These are phyloP conservation scores for Xylariales sp. DNA, from an alignment of 2,329 filamentous ascomycete species.

Conservation along the genomic window DNA sequence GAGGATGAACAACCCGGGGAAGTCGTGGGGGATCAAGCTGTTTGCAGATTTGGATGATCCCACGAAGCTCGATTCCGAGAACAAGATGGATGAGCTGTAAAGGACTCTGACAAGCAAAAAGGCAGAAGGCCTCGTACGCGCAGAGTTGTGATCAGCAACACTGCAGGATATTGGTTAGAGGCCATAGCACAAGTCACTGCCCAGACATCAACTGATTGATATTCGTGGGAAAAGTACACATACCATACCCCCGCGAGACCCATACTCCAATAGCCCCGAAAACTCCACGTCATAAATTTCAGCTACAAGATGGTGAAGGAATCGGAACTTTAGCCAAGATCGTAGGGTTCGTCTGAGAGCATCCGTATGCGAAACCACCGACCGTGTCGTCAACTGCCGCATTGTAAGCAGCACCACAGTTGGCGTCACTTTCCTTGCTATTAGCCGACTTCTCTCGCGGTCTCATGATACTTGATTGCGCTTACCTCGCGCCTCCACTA, in stretches of 20 bases:
- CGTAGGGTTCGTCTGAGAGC: conserved; percentile 30
- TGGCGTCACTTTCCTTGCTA: conserved; percentile 33
- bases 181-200: too few relatives aligned
- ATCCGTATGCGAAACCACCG: conserved; percentile 29
- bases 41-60: conserved; percentile 36
- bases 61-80: conserved; percentile 16
- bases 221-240: too few relatives aligned
- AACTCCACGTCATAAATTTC: too few relatives aligned
- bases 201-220: too few relatives aligned
- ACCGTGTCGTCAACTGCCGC: conserved; percentile 39
- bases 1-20: conserved; percentile 33
- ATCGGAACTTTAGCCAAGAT: conserved; percentile 7
- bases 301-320: conserved; percentile 1
- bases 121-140: too few relatives aligned
- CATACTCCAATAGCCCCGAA: too few relatives aligned
- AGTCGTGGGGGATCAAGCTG: conserved; percentile 33
- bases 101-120: not conserved
- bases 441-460: not conserved
- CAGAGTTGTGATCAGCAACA: too few relatives aligned
- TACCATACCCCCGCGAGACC: too few relatives aligned
- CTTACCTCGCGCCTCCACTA: conserved; percentile 39
- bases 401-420: conserved; percentile 40
- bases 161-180: not conserved
- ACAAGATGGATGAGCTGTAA: conserved; percentile 14
- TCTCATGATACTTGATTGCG: not conserved